phyloP scores from a whole-genome alignment of 2,329 filamentous ascomycete species.

The Domatiomyces catenatus region DNA sequence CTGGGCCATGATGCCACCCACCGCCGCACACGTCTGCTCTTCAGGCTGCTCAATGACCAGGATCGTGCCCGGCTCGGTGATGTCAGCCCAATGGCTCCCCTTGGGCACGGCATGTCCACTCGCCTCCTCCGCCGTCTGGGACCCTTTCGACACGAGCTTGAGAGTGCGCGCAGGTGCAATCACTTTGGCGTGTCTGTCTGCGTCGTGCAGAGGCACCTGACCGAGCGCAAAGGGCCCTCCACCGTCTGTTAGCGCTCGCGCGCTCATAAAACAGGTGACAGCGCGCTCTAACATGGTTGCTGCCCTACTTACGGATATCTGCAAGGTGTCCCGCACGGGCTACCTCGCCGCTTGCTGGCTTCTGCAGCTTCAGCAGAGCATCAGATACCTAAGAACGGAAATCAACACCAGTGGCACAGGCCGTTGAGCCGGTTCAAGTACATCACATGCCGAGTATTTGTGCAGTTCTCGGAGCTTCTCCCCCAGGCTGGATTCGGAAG shows the following conservation, averaged over 20 bases:
- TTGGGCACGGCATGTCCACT: conserved; percentile 37
- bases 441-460: conserved; percentile 31
- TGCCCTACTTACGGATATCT: conserved; percentile 31
- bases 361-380: conserved; percentile 53
- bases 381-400: conserved; percentile 44
- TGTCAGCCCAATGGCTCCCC: conserved; percentile 54
- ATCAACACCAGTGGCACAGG: neutral
- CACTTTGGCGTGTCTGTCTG: conserved; percentile 17
- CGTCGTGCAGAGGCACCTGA: neutral
- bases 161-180: conserved; percentile 31
- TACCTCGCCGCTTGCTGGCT: conserved; percentile 26
- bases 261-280: too few relatives aligned
- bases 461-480: conserved; percentile 21
- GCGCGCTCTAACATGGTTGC: neutral
- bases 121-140: conserved; percentile 16
- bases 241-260: too few relatives aligned
- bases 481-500: conserved; percentile 16
- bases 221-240: neutral
- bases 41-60: conserved; percentile 52
- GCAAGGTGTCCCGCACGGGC: conserved; percentile 51
- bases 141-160: conserved; percentile 37
- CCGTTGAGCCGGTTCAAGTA: conserved; percentile 12
- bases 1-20: conserved; percentile 62
- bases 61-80: conserved; percentile 43
- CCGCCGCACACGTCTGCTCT: conserved; percentile 51